These are phyloP conservation scores for Blastocystis hominis DNA, from an alignment of 352 stramenopile genomes.

Conservation along the genomic window DNA sequence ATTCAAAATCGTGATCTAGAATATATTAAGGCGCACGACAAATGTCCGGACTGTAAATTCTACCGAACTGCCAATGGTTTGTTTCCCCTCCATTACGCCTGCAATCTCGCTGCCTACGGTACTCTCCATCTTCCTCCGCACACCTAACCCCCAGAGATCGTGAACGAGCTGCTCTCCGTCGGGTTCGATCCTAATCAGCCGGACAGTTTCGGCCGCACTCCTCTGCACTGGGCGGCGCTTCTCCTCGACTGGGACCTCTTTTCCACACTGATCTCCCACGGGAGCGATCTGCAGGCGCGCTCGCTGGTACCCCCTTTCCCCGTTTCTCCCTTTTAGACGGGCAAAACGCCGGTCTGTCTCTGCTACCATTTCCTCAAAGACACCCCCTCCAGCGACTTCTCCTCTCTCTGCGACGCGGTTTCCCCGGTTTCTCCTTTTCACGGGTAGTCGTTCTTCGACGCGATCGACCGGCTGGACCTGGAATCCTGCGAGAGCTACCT, in stretches of 20 bases:
- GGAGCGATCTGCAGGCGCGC: neutral
- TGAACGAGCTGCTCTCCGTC: neutral
- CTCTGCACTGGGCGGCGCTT: conserved; percentile 29
- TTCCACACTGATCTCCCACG: neutral
- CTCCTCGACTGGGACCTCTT: conserved; percentile 38
- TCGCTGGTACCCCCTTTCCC: neutral
- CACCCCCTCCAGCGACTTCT: neutral
- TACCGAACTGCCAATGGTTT: conserved; percentile 39
- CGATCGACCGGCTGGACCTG: conserved; percentile 17
- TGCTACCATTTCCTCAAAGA: conserved; percentile 42
- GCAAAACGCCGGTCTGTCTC: conserved; percentile 28
- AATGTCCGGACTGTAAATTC: conserved; percentile 46
- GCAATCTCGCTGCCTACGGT: neutral
- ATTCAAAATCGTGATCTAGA: neutral
- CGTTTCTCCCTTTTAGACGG: neutral
- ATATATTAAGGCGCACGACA: conserved; percentile 24
- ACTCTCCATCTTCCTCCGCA: neutral
- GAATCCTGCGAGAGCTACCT: conserved; percentile 10
- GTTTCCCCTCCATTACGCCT: conserved; percentile 22
- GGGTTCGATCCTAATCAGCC: conserved; percentile 43
- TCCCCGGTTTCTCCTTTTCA: neutral
- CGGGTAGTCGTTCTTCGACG: conserved; percentile 22
- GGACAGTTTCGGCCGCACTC: conserved; percentile 18
- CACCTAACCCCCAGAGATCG: neutral
- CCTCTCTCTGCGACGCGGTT: neutral